These are phyloP conservation scores for Naematelia encephala DNA, from an alignment of 768 basidiomycete genomes.

Conservation along the genomic window DNA sequence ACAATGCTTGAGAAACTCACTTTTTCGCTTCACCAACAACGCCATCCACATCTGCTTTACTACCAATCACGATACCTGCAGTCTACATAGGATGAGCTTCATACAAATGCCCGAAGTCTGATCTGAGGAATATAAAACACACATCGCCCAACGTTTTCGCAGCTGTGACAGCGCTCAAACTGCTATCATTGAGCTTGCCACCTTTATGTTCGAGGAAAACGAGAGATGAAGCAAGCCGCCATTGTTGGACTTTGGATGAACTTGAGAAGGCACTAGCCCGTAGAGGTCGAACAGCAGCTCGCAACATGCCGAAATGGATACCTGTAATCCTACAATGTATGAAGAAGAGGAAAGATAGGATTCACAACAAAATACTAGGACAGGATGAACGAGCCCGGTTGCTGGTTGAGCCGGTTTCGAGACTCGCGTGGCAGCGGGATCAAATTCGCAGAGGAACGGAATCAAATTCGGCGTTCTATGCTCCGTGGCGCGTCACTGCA, in stretches of 20 bases:
- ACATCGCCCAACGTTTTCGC: constrained; percentile 67
- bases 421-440: not conserved
- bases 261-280: constrained; percentile 1
- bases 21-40: constrained; percentile 76
- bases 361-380: not conserved
- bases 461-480: not conserved
- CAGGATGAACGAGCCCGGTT: not conserved
- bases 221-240: constrained; percentile 53
- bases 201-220: constrained; percentile 85
- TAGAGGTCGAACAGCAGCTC: constrained; percentile 8
- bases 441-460: not conserved
- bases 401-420: not conserved
- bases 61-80: constrained; percentile 46
- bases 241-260: constrained; percentile 12
- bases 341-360: not conserved
- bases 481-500: not conserved
- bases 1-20: constrained; percentile 53
- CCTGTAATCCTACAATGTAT: too few relatives aligned
- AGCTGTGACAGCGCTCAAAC: constrained; percentile 86
- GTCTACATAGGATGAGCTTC: constrained; percentile 50
- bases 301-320: constrained; percentile 13
- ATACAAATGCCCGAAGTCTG: too few relatives aligned
- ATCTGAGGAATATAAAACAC: not conserved
- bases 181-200: constrained; percentile 76
- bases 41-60: constrained; percentile 57